Conservation (phyloP, 2,329 filamentous ascomycete species). For the Mollisiaceae sp. region DNA sequence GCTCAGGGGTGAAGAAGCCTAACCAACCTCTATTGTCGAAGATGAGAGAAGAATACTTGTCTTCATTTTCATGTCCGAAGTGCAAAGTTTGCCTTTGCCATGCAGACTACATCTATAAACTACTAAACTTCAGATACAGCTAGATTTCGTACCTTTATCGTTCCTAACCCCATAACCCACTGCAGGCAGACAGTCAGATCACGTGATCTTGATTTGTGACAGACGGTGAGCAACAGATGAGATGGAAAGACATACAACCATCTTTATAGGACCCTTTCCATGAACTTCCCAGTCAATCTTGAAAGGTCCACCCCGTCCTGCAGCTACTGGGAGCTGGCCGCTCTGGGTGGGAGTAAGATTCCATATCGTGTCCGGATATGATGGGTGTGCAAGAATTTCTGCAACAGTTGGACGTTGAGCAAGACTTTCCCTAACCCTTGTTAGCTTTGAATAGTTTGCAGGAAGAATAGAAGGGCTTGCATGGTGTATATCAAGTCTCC, state of each 20-base stretch:
- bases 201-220: conserved; percentile 14
- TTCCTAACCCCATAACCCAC: conserved; percentile 83
- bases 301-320: conserved; percentile 74
- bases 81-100: conserved; percentile 86
- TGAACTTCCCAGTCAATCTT: conserved; percentile 82
- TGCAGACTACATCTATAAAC: conserved; percentile 52
- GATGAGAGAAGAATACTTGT: conserved; percentile 74
- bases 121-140: not conserved
- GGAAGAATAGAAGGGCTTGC: not conserved
- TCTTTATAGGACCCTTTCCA: conserved; percentile 71
- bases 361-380: conserved; percentile 71
- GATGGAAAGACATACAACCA: conserved; percentile 60
- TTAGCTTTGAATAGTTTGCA: not conserved
- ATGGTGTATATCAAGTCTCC: not conserved
- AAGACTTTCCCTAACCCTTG: conserved; percentile 23
- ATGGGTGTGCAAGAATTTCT: conserved; percentile 67
- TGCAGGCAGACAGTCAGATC: conserved; percentile 8
- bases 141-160: conserved; percentile 51
- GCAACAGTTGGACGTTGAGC: conserved; percentile 49
- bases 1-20: not conserved
- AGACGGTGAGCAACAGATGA: not conserved
- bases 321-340: conserved; percentile 68
- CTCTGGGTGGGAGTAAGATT: conserved; percentile 67
- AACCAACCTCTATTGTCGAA: conserved; percentile 74
- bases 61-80: conserved; percentile 74